These are phyloP conservation scores for Telopea speciosissima DNA, from an alignment of 177 flowering plant genomes.

Conservation along the genomic window DNA sequence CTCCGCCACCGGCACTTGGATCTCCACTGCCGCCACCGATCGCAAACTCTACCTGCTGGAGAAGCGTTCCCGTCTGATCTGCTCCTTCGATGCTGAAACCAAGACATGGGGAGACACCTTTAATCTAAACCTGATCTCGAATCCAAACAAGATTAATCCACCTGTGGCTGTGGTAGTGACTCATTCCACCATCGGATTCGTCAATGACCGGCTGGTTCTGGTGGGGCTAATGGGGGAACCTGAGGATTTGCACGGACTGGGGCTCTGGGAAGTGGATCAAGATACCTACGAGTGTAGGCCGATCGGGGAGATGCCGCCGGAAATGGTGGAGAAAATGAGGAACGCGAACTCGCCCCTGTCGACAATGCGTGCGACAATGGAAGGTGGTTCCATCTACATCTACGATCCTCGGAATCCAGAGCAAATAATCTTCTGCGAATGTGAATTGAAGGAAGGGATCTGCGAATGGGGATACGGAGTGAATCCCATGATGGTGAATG, in stretches of 20 bases:
- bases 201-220: conserved; percentile 32
- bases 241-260: conserved; percentile 21
- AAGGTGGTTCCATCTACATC: conserved; percentile 33
- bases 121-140: conserved; percentile 14
- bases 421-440: conserved; percentile 45
- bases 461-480: conserved; percentile 39
- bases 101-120: conserved; percentile 39
- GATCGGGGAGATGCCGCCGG: conserved; percentile 51
- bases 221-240: conserved; percentile 37
- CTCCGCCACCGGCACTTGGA: conserved; percentile 49
- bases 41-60: conserved; percentile 35
- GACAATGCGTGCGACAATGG: conserved; percentile 19
- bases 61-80: conserved; percentile 39
- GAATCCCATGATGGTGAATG: conserved; percentile 24
- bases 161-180: conserved; percentile 8
- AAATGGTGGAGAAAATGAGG: conserved; percentile 27
- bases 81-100: conserved; percentile 34
- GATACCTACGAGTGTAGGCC: conserved; percentile 17
- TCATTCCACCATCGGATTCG: conserved; percentile 29
- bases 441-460: conserved; percentile 29
- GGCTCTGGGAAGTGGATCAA: conserved; percentile 43
- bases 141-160: too few relatives aligned
- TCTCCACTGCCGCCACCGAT: conserved; percentile 40
- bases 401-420: conserved; percentile 28
- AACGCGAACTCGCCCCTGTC: conserved; percentile 12